Evolutionary conservation across 345 rosid genomes (phyloP).

Genomic region (Cardamine resedifolia): DNA sequence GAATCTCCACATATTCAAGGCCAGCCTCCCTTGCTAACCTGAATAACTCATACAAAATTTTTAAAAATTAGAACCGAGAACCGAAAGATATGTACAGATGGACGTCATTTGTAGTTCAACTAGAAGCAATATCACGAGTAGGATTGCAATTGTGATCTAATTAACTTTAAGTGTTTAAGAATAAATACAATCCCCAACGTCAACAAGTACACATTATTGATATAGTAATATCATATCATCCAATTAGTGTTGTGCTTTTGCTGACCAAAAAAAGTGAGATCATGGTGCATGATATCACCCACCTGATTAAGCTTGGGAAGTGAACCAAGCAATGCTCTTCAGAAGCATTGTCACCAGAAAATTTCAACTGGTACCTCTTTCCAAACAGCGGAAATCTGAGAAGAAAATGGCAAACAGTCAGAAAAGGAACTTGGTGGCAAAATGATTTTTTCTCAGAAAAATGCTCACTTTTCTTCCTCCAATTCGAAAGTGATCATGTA

Average conservation of each 20-base stretch:
- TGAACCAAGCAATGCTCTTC: conserved; percentile 97
- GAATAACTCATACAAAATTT: conserved; percentile 13
- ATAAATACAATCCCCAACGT: background rate
- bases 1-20: conserved; percentile 93
- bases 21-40: conserved; percentile 99
- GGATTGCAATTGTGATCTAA: background rate
- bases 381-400: conserved; percentile 93
- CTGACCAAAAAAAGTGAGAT: background rate
- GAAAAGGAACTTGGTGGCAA: background rate
- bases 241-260: background rate
- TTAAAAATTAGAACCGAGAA: background rate
- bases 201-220: conserved; percentile 6
- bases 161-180: background rate
- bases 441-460: background rate
- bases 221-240: conserved; percentile 1
- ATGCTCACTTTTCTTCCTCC: conserved; percentile 89
- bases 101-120: conserved; percentile 2
- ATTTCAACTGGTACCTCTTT: conserved; percentile 88
- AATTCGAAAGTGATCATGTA: conserved; percentile 92
- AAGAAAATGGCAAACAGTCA: conserved; percentile 4
- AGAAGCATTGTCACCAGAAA: conserved; percentile 69
- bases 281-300: conserved; percentile 7
- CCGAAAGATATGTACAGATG: background rate
- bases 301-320: conserved; percentile 97
- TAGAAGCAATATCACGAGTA: conserved; percentile 1